Evolutionary conservation across 441 rosid species (phyloP), one percentile per base, ranked within the genome.

Genomic region (Erodium texanum): DNA sequence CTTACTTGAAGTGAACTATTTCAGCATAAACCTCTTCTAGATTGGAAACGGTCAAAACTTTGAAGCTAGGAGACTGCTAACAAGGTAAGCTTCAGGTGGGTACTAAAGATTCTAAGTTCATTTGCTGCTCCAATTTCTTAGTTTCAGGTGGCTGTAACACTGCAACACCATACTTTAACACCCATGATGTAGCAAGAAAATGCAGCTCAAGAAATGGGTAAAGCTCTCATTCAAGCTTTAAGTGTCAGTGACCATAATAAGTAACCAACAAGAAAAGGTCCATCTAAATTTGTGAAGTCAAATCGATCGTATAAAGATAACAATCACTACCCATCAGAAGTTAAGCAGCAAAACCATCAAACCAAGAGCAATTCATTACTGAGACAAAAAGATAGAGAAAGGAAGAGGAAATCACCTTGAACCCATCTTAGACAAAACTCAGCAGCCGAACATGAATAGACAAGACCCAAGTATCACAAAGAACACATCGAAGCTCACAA

Each of bases 341-440:
- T 58, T 59, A 8, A 59, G 62, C 62, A 56, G 62, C 62, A 56
- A 16, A 52, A 56, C 62, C 32, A 59, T 54, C 61, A 54, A 54
- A 54, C 19, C 61, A 20, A 54, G 3, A 54, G 23, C 24, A 41
- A 41, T 10, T 0, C 15, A 41, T 41, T 41, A 41, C 48, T 41
- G 48, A 41, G 20, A 50, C 58, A 50, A 5, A 41, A 41, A 41
- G 3, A 43, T 3, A 23, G 24, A 18, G 61, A 54, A 54, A 24
- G 64, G 19, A 63, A 63, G 14, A 63, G 38, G 50, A 67, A 69
- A 71, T 62, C 64, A 82, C 83, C 83, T 79, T 50, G 80, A 69
- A 75, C 74, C 77, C 81, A 77, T 77, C 24, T 27, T 67, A 75
- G 75, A 50, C 43, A 73, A 70, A 62, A 70, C 66, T 73, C 38